phyloP scores from a whole-genome alignment of 345 rosid species.

The Arabis alpina region DNA sequence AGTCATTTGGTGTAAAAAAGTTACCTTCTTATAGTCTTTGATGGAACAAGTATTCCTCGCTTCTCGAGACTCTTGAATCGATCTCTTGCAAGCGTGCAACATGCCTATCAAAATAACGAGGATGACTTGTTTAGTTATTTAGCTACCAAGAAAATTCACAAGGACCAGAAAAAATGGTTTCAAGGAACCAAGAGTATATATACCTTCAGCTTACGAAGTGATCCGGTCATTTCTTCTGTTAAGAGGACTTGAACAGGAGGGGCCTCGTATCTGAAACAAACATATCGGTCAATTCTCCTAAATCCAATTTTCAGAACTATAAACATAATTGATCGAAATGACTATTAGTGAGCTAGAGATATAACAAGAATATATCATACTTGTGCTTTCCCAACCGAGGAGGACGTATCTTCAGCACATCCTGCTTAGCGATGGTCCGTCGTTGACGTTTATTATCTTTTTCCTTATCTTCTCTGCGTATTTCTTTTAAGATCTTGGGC shows the following conservation, averaged over 20 bases:
- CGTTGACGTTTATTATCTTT: slow-evolving; percentile 65
- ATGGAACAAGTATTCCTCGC: slow-evolving; percentile 80
- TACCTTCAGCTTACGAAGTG: slow-evolving; percentile 87
- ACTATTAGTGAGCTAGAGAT: background rate
- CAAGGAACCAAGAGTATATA: slow-evolving; percentile 30
- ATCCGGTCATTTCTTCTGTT: slow-evolving; percentile 92
- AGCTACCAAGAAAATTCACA: slow-evolving; percentile 14
- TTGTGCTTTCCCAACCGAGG: slow-evolving; percentile 96
- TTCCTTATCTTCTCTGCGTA: slow-evolving; percentile 80
- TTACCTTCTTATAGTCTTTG: slow-evolving; percentile 64
- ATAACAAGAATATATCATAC: slow-evolving; percentile 47
- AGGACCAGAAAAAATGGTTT: background rate
- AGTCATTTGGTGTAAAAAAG: slow-evolving; percentile 14
- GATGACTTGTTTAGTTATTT: background rate
- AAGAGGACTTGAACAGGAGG: slow-evolving; percentile 88
- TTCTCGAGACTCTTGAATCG: slow-evolving; percentile 90
- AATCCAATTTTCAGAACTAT: background rate
- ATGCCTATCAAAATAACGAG: slow-evolving; percentile 54
- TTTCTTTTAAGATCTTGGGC: slow-evolving; percentile 73
- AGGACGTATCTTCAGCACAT: slow-evolving; percentile 73
- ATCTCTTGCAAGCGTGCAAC: slow-evolving; percentile 85
- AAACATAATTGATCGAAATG: background rate
- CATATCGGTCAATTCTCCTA: background rate
- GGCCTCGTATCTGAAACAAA: slow-evolving; percentile 64
- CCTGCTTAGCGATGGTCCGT: slow-evolving; percentile 64